Percentiles rank a stretch among this genome's conserved stretches.
These are phyloP conservation scores for Suillus plorans DNA, from an alignment of 768 basidiomycete species.

Conservation along the genomic window DNA sequence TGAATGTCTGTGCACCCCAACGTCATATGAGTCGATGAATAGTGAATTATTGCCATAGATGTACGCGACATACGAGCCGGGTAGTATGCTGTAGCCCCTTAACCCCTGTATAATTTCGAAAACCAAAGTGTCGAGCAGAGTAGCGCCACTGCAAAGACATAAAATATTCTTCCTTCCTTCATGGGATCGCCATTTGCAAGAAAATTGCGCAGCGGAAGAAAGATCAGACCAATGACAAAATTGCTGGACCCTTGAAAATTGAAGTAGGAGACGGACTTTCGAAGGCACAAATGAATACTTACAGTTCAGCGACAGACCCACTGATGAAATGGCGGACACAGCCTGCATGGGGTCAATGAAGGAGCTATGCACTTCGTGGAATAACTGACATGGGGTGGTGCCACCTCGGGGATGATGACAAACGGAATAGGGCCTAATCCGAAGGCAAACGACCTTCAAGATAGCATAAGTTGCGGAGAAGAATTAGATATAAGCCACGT, in stretches of 20 bases:
- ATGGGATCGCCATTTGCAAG: slow-evolving; percentile 57
- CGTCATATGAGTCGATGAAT: not conserved
- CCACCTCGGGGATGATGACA: slow-evolving; percentile 88
- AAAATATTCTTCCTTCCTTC: slow-evolving; percentile 89
- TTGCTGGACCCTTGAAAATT: slow-evolving; percentile 69
- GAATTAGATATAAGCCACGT: slow-evolving; percentile 13
- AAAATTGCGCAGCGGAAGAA: slow-evolving; percentile 79
- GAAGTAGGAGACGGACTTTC: not conserved
- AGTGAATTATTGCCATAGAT: not conserved
- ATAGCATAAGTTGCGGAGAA: slow-evolving; percentile 3
- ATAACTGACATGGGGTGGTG: slow-evolving; percentile 68
- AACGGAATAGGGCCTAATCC: slow-evolving; percentile 94
- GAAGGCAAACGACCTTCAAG: slow-evolving; percentile 74
- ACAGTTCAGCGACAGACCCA: slow-evolving; percentile 75
- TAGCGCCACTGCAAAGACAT: slow-evolving; percentile 70
- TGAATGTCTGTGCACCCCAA: not conserved
- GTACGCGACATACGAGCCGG: not conserved
- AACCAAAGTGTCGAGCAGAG: slow-evolving; percentile 23
- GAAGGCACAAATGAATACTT: slow-evolving; percentile 23
- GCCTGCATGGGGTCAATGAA: slow-evolving; percentile 42
- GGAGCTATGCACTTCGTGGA: not conserved
- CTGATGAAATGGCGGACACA: slow-evolving; percentile 77
- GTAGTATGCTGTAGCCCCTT: not conserved
- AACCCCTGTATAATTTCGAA: slow-evolving; percentile 26
- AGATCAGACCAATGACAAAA: slow-evolving; percentile 80